Evolutionary conservation across 169 alveolate genomes (phyloP).

Genomic region (Plasmodium vivax): DNA sequence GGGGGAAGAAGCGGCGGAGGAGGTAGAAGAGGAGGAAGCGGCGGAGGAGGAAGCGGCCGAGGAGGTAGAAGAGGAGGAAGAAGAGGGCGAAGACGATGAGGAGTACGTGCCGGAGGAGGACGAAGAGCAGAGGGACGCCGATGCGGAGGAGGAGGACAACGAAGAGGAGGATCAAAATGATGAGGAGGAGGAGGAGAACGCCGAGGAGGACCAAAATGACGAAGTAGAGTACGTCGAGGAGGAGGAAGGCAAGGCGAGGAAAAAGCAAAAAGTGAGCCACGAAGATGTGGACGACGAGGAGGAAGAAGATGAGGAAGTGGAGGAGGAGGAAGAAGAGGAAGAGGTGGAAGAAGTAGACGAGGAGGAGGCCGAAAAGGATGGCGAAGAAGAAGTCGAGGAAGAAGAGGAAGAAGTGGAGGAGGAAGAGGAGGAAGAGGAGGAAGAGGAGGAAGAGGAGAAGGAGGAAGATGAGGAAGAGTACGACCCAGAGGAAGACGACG

Average conservation of each 20-base stretch:
- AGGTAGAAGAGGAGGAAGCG: conserved; percentile 5
- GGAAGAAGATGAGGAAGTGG: conserved; percentile 12
- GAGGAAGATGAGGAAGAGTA: background rate
- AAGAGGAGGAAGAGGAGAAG: background rate
- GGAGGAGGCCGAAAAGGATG: conserved; percentile 19
- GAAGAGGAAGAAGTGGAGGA: conserved; percentile 12
- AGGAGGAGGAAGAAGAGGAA: background rate
- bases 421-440: background rate
- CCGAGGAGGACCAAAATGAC: background rate
- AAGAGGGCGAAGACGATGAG: background rate
- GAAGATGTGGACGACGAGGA: conserved; percentile 24
- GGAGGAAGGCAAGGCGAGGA: background rate
- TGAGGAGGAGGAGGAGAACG: background rate
- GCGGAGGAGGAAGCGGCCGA: conserved; percentile 4
- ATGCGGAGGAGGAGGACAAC: background rate
- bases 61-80: background rate
- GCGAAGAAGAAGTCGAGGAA: conserved; percentile 5
- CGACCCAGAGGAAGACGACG: background rate
- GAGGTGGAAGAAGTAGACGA: background rate
- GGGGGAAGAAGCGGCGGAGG: background rate
- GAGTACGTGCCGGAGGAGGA: background rate
- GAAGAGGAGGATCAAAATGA: background rate
- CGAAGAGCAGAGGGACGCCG: conserved; percentile 1
- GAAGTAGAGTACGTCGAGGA: background rate
- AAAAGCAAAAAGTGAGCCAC: background rate